These are phyloP conservation scores for Primulina tabacum DNA, from an alignment of 257 asterid species.

Conservation along the genomic window DNA sequence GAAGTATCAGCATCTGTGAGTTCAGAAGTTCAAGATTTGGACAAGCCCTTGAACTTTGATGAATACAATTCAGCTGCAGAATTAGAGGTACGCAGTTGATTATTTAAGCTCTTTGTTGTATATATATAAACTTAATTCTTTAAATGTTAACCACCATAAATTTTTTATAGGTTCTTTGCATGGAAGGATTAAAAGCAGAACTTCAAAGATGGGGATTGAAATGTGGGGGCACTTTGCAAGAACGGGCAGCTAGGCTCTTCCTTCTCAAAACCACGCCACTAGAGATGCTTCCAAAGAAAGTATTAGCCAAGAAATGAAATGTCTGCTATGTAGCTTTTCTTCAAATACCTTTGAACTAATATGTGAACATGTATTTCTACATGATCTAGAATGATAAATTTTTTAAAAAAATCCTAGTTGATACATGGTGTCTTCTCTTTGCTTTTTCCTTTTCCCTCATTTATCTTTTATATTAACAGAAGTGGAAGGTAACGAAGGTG, in stretches of 20 bases:
- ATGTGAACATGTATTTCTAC: neutral
- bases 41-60: constrained; percentile 54
- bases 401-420: no score
- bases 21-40: constrained; percentile 26
- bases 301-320: constrained; percentile 73
- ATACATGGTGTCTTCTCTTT: neutral
- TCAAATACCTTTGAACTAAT: constrained; percentile 15
- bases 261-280: constrained; percentile 52
- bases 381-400: neutral
- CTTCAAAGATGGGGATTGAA: constrained; percentile 77
- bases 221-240: constrained; percentile 82
- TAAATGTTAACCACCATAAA: neutral
- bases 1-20: constrained; percentile 34
- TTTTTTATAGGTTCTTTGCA: constrained; percentile 53
- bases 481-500: neutral
- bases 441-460: no score
- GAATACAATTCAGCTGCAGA: constrained; percentile 58
- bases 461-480: neutral
- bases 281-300: constrained; percentile 85
- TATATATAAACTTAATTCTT: neutral
- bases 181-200: constrained; percentile 75
- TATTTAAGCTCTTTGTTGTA: neutral
- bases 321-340: neutral
- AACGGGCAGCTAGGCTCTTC: constrained; percentile 84
- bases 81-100: constrained; percentile 48